Conservation (phyloP, 768 basidiomycete genomes). For the Psilocybe cubensis region DNA sequence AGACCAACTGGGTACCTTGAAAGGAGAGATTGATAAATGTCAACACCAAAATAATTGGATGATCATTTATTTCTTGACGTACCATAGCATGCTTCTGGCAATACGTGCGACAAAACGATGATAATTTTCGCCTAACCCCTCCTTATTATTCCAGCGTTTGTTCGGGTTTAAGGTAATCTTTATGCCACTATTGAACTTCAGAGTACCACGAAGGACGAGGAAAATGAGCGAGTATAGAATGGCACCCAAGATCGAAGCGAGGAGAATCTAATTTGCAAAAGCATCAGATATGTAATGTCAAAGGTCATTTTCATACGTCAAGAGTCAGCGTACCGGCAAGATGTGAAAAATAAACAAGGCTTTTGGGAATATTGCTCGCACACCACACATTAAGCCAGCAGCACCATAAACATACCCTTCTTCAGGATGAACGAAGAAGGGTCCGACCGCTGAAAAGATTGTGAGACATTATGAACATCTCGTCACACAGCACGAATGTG, state of each 20-base stretch:
- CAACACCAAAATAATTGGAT: constrained; percentile 1
- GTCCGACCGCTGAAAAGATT: constrained; percentile 42
- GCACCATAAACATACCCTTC: constrained; percentile 51
- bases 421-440: constrained; percentile 32
- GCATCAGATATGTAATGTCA: not conserved
- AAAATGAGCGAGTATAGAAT: constrained; percentile 65
- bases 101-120: constrained; percentile 64
- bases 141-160: constrained; percentile 42
- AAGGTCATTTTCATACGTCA: not conserved
- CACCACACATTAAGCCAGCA: constrained; percentile 54
- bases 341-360: constrained; percentile 57
- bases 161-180: constrained; percentile 52
- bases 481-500: not conserved
- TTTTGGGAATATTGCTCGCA: constrained; percentile 44
- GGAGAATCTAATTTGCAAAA: constrained; percentile 50
- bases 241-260: constrained; percentile 57
- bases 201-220: constrained; percentile 60
- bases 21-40: constrained; percentile 6
- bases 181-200: constrained; percentile 53
- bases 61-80: constrained; percentile 18
- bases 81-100: constrained; percentile 75
- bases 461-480: not conserved
- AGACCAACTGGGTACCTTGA: constrained; percentile 54
- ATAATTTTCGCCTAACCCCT: constrained; percentile 48
- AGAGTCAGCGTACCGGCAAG: constrained; percentile 53